Conservation (phyloP, 2,329 filamentous ascomycete genomes). For the Westerdykella aurantiaca region DNA sequence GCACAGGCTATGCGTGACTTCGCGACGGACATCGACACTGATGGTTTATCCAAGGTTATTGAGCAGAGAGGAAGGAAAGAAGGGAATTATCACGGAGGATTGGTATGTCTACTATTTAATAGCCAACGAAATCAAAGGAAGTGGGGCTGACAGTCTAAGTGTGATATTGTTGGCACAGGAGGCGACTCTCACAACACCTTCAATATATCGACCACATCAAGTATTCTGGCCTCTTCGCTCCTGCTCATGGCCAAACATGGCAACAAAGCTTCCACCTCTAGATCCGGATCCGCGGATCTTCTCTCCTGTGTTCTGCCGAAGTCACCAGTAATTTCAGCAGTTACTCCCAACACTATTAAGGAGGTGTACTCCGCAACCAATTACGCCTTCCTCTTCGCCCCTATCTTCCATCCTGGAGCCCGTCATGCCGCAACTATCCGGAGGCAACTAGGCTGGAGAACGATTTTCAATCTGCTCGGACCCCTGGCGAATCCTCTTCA, state of each 20-base stretch:
- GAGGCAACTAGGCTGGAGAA: slow-evolving; percentile 84
- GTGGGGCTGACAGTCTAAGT: slow-evolving; percentile 37
- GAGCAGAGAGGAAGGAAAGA: slow-evolving; percentile 56
- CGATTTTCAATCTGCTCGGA: slow-evolving; percentile 95
- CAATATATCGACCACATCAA: slow-evolving; percentile 94
- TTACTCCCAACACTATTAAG: slow-evolving; percentile 65
- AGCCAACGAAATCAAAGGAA: neutral
- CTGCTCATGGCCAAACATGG: slow-evolving; percentile 91
- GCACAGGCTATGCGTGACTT: slow-evolving; percentile 78
- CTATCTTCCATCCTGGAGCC: slow-evolving; percentile 95
- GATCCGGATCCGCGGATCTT: slow-evolving; percentile 91
- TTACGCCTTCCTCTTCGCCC: slow-evolving; percentile 93
- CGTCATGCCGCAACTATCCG: slow-evolving; percentile 79
- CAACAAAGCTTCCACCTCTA: slow-evolving; percentile 90
- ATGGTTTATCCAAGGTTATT: slow-evolving; percentile 57
- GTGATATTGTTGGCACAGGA: slow-evolving; percentile 95
- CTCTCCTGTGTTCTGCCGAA: slow-evolving; percentile 68
- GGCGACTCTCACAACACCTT: slow-evolving; percentile 96
- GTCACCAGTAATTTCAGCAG: slow-evolving; percentile 66
- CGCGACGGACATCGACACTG: slow-evolving; percentile 64
- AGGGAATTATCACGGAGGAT: slow-evolving; percentile 72
- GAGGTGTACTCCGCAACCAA: slow-evolving; percentile 73
- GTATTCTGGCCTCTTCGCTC: slow-evolving; percentile 80
- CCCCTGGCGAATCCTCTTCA: slow-evolving; percentile 89
- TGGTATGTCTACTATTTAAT: slow-evolving; percentile 54